Conservation (phyloP, 148 eudicot genomes). For the Diospyros kaki region DNA sequence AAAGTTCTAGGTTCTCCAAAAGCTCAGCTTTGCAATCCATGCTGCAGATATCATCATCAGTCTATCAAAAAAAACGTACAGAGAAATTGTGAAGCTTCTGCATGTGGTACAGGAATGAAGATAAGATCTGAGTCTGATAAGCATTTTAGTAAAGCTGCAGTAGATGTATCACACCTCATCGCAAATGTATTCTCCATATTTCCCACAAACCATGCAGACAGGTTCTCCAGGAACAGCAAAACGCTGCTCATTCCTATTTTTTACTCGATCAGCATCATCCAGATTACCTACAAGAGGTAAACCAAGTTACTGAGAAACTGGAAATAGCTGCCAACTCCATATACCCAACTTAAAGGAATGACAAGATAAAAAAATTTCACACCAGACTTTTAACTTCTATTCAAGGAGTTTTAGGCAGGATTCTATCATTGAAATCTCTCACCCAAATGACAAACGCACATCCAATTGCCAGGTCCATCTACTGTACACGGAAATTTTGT, state of each 20-base stretch:
- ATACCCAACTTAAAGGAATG: constrained; percentile 2
- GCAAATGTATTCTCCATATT: constrained; percentile 82
- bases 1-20: constrained; percentile 36
- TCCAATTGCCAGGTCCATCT: constrained; percentile 5
- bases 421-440: not conserved
- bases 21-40: constrained; percentile 78
- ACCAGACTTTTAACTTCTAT: not conserved
- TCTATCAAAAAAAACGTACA: constrained; percentile 37
- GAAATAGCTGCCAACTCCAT: not conserved
- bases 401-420: not conserved
- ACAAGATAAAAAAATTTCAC: not conserved
- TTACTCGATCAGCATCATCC: constrained; percentile 39
- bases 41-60: constrained; percentile 84
- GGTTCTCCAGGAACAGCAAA: constrained; percentile 80
- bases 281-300: constrained; percentile 22
- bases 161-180: constrained; percentile 46
- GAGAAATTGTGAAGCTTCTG: not conserved
- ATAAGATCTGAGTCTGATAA: not conserved
- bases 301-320: not conserved
- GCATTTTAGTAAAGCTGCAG: constrained; percentile 7
- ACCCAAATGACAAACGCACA: not conserved
- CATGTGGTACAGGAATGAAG: not conserved
- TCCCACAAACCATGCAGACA: constrained; percentile 76
- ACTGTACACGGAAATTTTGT: not conserved
- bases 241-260: constrained; percentile 64